phyloP scores from a whole-genome alignment of 208 protist genomes.

The Crithidia expoeki region DNA sequence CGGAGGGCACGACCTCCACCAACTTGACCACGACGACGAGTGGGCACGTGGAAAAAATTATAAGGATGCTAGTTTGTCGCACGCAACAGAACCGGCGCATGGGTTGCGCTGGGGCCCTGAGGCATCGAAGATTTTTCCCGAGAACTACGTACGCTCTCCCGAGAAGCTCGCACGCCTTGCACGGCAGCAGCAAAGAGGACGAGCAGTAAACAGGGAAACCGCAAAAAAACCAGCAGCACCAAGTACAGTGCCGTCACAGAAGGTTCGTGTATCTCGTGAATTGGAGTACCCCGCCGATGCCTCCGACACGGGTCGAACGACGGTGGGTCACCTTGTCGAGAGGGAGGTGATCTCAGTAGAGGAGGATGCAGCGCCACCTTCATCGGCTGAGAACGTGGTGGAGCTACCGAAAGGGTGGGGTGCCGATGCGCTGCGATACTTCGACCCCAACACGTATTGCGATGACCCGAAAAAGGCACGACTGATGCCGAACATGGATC shows the following conservation, averaged over 20 bases:
- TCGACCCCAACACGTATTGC: conserved; percentile 82
- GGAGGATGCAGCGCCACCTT: conserved; percentile 4
- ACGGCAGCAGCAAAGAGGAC: conserved; percentile 8
- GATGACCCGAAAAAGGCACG: conserved; percentile 74
- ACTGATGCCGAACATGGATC: conserved; percentile 31
- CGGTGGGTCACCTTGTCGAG: conserved; percentile 47
- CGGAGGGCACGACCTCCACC: no score
- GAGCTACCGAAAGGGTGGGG: conserved; percentile 73
- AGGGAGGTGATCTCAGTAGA: conserved; percentile 29
- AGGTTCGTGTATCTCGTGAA: conserved; percentile 10
- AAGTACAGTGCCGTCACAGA: neutral
- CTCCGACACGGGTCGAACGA: conserved; percentile 23
- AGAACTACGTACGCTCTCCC: conserved; percentile 72
- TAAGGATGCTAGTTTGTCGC: no score
- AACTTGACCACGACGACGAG: neutral
- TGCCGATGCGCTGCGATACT: conserved; percentile 64
- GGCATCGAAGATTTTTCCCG: conserved; percentile 67
- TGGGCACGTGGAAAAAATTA: neutral
- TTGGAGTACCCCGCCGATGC: conserved; percentile 12
- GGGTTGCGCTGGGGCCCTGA: conserved; percentile 68
- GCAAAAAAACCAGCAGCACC: conserved; percentile 19
- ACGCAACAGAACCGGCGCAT: neutral
- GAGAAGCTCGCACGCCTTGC: conserved; percentile 54
- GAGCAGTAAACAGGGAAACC: conserved; percentile 5
- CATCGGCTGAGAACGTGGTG: conserved; percentile 10